phyloP scores from a whole-genome alignment of 148 eudicot genomes.

The Rhododendron kiyosumense region DNA sequence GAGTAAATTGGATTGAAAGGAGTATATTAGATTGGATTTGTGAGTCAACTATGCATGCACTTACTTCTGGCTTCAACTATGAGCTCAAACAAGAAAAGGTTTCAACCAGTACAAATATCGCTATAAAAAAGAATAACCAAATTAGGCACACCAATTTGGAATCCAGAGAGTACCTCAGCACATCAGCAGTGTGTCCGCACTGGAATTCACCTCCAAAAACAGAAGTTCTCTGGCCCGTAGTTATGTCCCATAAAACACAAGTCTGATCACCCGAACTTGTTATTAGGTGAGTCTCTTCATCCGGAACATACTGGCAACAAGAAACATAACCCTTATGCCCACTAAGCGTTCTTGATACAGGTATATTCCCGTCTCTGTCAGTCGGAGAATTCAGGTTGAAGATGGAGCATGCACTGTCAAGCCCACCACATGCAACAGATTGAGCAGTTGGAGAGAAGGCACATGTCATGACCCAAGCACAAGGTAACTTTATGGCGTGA shows the following conservation, averaged over 20 bases:
- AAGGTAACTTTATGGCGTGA: conserved; percentile 90
- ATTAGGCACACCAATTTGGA: background rate
- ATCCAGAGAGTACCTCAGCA: conserved; percentile 54
- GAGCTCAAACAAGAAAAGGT: conserved; percentile 1
- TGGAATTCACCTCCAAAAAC: conserved; percentile 99
- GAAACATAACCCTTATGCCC: conserved; percentile 99
- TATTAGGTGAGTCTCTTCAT: conserved; percentile 79
- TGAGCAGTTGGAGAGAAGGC: conserved; percentile 94
- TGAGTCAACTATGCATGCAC: background rate
- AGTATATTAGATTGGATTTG: conserved; percentile 5
- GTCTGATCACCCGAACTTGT: conserved; percentile 95
- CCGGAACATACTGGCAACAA: conserved; percentile 87
- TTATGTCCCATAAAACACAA: conserved; percentile 95
- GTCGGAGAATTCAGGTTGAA: conserved; percentile 76
- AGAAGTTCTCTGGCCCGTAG: conserved; percentile 86
- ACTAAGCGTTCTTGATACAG: conserved; percentile 79
- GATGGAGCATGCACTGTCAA: conserved; percentile 87
- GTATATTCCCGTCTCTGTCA: conserved; percentile 75
- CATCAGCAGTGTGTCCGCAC: conserved; percentile 92
- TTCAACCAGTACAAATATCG: background rate
- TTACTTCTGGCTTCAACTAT: background rate
- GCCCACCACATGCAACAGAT: conserved; percentile 97
- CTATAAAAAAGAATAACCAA: background rate
- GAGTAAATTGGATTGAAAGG: background rate
- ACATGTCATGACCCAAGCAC: conserved; percentile 99